A percentile compares a stretch with the other conserved stretches of the same genome.
Evolutionary conservation across 2,329 filamentous ascomycete genomes (phyloP).

Genomic region (Chrysoporthe cubensis): DNA sequence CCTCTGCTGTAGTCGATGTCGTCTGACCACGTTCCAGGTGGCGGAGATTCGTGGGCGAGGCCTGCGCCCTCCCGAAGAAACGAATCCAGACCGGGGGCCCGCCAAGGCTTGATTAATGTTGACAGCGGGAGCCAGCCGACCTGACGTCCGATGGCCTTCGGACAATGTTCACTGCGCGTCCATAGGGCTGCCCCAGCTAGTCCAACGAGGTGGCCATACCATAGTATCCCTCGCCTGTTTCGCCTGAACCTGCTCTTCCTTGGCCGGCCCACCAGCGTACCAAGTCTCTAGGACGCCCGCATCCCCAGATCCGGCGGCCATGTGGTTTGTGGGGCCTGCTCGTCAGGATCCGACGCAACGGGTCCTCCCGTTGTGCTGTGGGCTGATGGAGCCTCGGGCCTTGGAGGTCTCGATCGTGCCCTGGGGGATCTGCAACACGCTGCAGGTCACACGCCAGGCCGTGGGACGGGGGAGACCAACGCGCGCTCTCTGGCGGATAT

Average conservation of each 20-base stretch:
- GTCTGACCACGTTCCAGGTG: neutral
- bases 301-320: neutral
- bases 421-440: no score
- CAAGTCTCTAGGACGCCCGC: neutral
- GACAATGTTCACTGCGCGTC: neutral
- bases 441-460: neutral
- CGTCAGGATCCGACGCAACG: neutral
- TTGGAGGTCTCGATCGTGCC: no score
- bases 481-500: neutral
- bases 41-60: neutral
- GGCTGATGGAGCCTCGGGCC: neutral
- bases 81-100: neutral
- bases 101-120: neutral
- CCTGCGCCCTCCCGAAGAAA: neutral
- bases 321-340: conserved; percentile 6
- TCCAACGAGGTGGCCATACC: neutral
- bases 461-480: neutral
- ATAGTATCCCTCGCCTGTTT: neutral
- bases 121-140: neutral
- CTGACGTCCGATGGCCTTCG: neutral
- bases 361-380: neutral
- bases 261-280: neutral
- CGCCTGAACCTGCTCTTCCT: neutral
- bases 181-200: neutral
- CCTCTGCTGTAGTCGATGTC: neutral